Conservation (phyloP, 2,329 filamentous ascomycete genomes). For the Colletotrichum incanum region DNA sequence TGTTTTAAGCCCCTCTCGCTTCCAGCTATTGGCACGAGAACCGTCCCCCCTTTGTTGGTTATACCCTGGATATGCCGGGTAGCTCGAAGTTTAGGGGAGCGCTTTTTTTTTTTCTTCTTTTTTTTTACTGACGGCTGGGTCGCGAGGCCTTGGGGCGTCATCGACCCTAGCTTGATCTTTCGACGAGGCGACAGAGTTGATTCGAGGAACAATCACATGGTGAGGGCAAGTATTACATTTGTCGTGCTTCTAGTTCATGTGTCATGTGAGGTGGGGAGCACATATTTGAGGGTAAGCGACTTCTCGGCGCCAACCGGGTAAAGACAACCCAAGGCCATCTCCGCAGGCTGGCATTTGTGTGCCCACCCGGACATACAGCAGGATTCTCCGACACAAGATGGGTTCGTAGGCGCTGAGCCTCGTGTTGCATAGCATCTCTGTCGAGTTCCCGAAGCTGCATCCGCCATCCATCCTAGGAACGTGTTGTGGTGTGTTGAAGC, state of each 20-base stretch:
- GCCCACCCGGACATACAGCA: neutral
- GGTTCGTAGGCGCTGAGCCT: neutral
- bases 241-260: slow-evolving; percentile 1
- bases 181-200: neutral
- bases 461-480: neutral
- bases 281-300: neutral
- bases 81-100: neutral
- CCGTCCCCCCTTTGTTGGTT: neutral
- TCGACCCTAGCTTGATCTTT: neutral
- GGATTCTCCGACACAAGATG: neutral
- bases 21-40: neutral
- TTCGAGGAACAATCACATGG: slow-evolving; percentile 9
- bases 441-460: neutral
- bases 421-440: neutral
- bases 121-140: neutral
- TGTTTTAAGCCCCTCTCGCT: slow-evolving; percentile 31
- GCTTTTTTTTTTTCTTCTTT: too few species aligned
- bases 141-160: slow-evolving; percentile 12
- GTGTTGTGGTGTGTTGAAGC: slow-evolving; percentile 8
- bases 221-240: neutral
- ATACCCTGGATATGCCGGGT: neutral
- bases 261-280: neutral
- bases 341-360: neutral
- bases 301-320: neutral
- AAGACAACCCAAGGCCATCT: neutral